Evolutionary conservation across 345 rosid genomes (phyloP).

Genomic region (Garcia nutans): DNA sequence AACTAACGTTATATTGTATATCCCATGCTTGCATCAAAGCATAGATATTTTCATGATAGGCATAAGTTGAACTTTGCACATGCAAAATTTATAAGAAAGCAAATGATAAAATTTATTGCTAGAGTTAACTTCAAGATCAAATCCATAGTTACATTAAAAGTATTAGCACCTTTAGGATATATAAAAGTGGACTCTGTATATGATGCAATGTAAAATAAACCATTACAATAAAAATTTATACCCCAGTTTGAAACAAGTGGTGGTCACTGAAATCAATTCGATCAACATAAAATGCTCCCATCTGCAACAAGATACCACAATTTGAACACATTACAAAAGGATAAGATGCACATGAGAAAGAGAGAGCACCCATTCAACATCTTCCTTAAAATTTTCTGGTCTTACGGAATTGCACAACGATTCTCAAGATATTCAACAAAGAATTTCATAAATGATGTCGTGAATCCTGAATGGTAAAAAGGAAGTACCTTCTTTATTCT

Average conservation of each 20-base stretch:
- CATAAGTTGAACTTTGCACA: neutral
- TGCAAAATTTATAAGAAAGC: neutral
- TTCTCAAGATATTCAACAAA: neutral
- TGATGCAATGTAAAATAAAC: neutral
- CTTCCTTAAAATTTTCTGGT: neutral
- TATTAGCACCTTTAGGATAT: neutral
- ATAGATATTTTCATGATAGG: neutral
- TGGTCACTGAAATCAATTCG: conserved; percentile 77
- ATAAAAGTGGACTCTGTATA: neutral
- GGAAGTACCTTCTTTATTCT: conserved; percentile 46
- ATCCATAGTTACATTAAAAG: neutral
- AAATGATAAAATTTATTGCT: neutral
- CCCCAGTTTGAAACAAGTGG: conserved; percentile 50
- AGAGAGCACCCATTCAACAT: neutral
- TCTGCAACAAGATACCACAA: conserved; percentile 44
- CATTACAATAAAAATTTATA: conserved; percentile 19
- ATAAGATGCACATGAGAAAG: neutral
- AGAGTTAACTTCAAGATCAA: neutral
- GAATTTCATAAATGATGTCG: neutral
- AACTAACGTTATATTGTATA: neutral
- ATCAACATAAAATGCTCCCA: conserved; percentile 53
- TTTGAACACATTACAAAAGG: neutral
- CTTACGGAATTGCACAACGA: neutral
- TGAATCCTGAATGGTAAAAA: neutral
- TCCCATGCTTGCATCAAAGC: neutral